Evolutionary conservation across 176 grass and related monocot genomes (phyloP).

Genomic region (barley (Hordeum vulgare)): DNA sequence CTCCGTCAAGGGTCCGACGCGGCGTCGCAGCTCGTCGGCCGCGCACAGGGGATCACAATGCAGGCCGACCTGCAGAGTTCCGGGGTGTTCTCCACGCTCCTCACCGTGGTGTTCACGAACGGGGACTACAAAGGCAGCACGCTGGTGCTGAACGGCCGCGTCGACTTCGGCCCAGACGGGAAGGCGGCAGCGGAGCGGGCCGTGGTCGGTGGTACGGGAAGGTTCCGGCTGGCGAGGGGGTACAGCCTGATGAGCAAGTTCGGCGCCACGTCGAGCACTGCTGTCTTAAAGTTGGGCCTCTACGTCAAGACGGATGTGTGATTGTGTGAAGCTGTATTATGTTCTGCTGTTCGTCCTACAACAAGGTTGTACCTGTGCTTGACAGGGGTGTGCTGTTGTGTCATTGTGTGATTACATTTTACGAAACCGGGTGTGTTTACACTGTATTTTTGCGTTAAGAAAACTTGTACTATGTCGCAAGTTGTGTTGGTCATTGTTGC

Average conservation of each 20-base stretch:
- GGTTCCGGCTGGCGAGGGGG: slow-evolving; percentile 22
- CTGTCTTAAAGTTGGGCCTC: slow-evolving; percentile 20
- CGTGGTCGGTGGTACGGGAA: slow-evolving; percentile 26
- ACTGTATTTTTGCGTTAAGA: too few species aligned
- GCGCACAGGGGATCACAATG: slow-evolving; percentile 7
- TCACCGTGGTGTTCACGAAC: slow-evolving; percentile 6
- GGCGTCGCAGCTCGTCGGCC: slow-evolving; percentile 19
- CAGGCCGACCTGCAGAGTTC: slow-evolving; percentile 11
- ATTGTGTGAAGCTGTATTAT: not conserved
- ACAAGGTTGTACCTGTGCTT: too few species aligned
- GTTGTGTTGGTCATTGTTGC: too few species aligned
- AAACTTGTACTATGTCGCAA: too few species aligned
- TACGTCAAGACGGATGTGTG: slow-evolving; percentile 1
- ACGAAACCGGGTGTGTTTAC: too few species aligned
- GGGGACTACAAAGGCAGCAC: slow-evolving; percentile 24
- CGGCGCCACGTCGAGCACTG: slow-evolving; percentile 9
- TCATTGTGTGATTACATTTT: too few species aligned
- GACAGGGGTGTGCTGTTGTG: too few species aligned
- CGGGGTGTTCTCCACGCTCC: not conserved
- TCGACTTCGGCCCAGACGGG: not conserved
- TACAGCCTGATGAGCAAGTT: slow-evolving; percentile 28
- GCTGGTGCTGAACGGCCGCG: slow-evolving; percentile 11
- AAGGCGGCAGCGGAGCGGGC: not conserved
- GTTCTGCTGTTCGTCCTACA: not conserved
- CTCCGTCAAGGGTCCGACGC: slow-evolving; percentile 2